Base-by-base conservation (phyloP, 257 asterid genomes). In the Solanum chilense region DNA sequence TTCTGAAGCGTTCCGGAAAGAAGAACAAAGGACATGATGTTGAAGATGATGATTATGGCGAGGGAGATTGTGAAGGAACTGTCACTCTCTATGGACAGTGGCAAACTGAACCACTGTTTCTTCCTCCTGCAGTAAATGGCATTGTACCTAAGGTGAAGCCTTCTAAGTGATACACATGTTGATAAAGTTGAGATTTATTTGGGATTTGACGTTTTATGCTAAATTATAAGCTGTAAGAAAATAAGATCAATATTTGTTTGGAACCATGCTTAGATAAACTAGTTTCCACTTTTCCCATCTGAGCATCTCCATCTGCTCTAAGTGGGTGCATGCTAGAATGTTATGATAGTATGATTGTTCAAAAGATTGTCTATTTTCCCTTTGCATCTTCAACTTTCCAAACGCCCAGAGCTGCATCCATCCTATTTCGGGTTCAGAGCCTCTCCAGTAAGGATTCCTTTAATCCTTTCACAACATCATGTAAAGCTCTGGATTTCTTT, bases 61-160 rank as follows among this genome's bases (percentile, higher is more conserved):
- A 87, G 45, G 95, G 86, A 47, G 90, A 89, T 83, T 83, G 83
- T 84, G 92, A 91, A 90, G 91, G 89, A 87, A 92, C 77, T 85
- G 86, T 92, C 9, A 73, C 88, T 85, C 96, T 97, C 86, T 97
- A 91, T 86, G 99, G 99, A 74, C 93, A 93, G 94, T 97, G 99
- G 99, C 99, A 97, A 91, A 97, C 98, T 3, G 96, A 91, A 91
- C 95, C 96, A 9, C 90, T 97, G 52, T 88, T 86, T 86, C 98
- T 97, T 90, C 98, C 99, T 88, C 93, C 12, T 69, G 98, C 99
- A 87, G 94, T 92, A 80, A 90, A 94, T 86, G 99, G 99, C 86
- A 92, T 95, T 87, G 99, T 97, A 74, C 99, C 99, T 76, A 94
- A 91, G 99, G 99, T 97, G 87, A 83, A 86, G 60, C 27, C 87